Conservation (phyloP, 352 stramenopile genomes). For the Phytophthora macrochlamydospora region DNA sequence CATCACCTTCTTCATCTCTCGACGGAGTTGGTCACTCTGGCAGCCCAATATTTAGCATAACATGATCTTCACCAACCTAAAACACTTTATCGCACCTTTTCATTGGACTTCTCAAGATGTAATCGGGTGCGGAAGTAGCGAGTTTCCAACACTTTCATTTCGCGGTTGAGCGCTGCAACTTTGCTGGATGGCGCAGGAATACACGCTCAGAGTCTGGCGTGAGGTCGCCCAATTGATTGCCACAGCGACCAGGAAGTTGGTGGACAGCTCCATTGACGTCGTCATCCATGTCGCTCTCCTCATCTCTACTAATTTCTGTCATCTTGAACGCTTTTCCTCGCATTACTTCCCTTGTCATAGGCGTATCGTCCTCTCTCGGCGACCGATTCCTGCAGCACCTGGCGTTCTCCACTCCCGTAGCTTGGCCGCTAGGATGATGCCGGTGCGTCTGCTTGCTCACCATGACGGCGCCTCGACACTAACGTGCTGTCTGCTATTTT, state of each 20-base stretch:
- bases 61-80: background rate
- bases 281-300: constrained; percentile 1
- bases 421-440: constrained; percentile 11
- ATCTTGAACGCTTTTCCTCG: constrained; percentile 8
- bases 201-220: constrained; percentile 36
- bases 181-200: constrained; percentile 52
- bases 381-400: background rate
- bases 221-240: constrained; percentile 30
- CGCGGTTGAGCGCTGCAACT: constrained; percentile 64
- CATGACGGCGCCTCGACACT: constrained; percentile 19
- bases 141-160: constrained; percentile 76
- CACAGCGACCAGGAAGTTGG: constrained; percentile 1
- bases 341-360: background rate
- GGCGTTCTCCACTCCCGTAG: constrained; percentile 1
- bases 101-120: constrained; percentile 66
- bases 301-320: constrained; percentile 6
- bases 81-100: constrained; percentile 43
- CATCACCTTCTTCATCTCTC: constrained; percentile 52
- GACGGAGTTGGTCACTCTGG: constrained; percentile 62
- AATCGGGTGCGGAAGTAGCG: constrained; percentile 81
- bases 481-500: constrained; percentile 24
- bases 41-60: background rate
- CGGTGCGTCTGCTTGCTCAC: constrained; percentile 32
- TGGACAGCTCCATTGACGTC: background rate
- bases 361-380: constrained; percentile 4